Percentiles rank a stretch among this genome's conserved stretches.
These are phyloP conservation scores for Chlamydomonas sp. DNA, from an alignment of 139 green algal species.

Conservation along the genomic window DNA sequence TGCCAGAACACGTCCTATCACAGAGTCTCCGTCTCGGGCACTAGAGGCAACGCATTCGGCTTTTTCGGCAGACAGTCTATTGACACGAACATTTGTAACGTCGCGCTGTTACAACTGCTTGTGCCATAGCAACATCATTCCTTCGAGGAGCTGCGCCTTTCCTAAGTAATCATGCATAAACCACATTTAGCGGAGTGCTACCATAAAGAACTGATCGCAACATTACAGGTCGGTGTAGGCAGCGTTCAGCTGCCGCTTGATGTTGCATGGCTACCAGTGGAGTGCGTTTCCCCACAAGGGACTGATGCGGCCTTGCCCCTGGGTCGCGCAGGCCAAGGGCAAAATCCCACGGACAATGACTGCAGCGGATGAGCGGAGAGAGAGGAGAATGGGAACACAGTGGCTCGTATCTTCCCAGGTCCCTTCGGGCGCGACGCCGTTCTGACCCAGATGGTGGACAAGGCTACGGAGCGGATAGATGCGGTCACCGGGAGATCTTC, in stretches of 20 bases:
- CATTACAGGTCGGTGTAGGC: not conserved
- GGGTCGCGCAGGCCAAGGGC: not conserved
- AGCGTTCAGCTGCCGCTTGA: too few relatives aligned
- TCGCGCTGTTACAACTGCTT: too few relatives aligned
- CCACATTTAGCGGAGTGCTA: constrained; percentile 14
- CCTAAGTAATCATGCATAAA: not conserved
- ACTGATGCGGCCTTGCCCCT: too few relatives aligned
- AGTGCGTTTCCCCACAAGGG: too few relatives aligned
- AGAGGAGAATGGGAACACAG: constrained; percentile 6
- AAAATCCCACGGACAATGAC: constrained; percentile 12
- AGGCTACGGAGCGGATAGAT: constrained; percentile 15
- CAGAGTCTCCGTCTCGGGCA: too few relatives aligned
- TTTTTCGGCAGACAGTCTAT: too few relatives aligned
- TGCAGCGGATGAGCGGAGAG: not conserved
- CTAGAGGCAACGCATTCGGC: too few relatives aligned
- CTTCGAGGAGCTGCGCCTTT: too few relatives aligned
- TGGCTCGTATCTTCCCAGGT: constrained; percentile 11
- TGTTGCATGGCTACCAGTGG: too few relatives aligned
- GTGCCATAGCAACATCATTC: too few relatives aligned
- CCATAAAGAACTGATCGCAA: constrained; percentile 14
- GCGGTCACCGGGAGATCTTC: not conserved
- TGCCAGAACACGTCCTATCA: too few relatives aligned
- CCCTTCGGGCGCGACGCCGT: not conserved
- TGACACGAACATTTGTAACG: too few relatives aligned
- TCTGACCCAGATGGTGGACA: constrained; percentile 1